Evolutionary conservation across 2,329 filamentous ascomycete genomes (phyloP), one percentile per base, ranked within the genome.

Genomic region (Fusarium euwallaceae): DNA sequence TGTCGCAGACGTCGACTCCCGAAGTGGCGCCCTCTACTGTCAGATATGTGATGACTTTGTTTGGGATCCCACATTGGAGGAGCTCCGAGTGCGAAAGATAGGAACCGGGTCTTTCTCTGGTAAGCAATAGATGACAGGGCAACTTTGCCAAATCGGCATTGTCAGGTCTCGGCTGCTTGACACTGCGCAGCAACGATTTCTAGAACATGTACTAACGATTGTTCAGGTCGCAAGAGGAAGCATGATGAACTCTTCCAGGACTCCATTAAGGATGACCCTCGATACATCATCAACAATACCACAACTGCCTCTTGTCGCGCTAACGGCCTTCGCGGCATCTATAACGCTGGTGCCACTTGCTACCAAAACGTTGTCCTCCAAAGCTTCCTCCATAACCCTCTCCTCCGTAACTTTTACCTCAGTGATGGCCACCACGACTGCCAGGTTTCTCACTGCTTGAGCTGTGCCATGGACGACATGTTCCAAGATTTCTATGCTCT

Each of bases 331-430:
- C 92, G 97, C 39, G 96, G 96, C 36, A 93, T 99, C 70, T 98
- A 97, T 84, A 99, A 98, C 80, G 96, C 98, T 82, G 97, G 96
- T n/a, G 95, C 97, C 68, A 98, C 97, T 12, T 99, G 96, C 86
- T 99, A 98, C 84, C 96, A 98, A 88, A 97, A 97, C 78, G 96
- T 98, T 34, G 95, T 98, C 58, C 88, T 99, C 17, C 97, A 98
- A 82, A 95, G 93, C 66, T 92, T 99, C 77, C 90, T 98, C 64
- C 96, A 98, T 85, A 98, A 98, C 80, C 96, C 96, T 1, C 89
- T 98, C 53, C 89, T 99, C 34, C 92, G 94, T 69, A 95, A 96
- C 77, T 98, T 94, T 83, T 98, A 98, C 82, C 91, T 99, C 7
- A 92, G 93, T 45, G 95, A 98, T 81, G 95, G 95, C 1, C 96